These are phyloP conservation scores for Tylopilus plumbeoviolaceoides DNA, from an alignment of 768 basidiomycete species.

Conservation along the genomic window DNA sequence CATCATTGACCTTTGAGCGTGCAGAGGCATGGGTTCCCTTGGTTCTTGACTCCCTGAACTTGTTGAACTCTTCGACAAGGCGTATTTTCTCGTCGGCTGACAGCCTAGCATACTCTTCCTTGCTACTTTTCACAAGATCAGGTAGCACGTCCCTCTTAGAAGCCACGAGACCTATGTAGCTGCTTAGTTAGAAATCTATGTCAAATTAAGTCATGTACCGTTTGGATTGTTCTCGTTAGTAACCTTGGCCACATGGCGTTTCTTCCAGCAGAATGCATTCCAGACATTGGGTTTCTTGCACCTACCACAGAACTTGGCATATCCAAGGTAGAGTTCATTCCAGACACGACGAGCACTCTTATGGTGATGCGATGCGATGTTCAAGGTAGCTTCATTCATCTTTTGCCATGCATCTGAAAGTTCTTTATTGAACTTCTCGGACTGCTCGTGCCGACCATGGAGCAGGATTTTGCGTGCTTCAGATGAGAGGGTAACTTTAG, in stretches of 20 bases:
- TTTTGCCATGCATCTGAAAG: too few species aligned
- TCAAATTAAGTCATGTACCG: too few species aligned
- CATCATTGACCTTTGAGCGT: background rate
- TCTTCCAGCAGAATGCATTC: background rate
- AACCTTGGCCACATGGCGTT: too few species aligned
- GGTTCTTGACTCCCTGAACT: background rate
- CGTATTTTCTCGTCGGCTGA: background rate
- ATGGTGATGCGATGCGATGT: background rate
- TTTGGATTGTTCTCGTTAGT: background rate
- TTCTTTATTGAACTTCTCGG: too few species aligned
- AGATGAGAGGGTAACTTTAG: too few species aligned
- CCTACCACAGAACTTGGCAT: background rate
- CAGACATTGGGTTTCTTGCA: background rate
- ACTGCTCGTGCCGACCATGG: too few species aligned
- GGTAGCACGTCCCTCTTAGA: background rate
- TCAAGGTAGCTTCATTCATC: background rate
- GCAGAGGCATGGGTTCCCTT: background rate
- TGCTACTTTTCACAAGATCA: background rate
- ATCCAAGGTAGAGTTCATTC: background rate
- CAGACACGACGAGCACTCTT: background rate
- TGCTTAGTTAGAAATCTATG: too few species aligned
- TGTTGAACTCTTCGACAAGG: background rate
- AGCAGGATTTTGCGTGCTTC: too few species aligned
- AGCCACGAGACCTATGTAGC: too few species aligned
- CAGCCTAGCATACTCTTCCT: background rate